Conservation (phyloP, 352 stramenopile species). For the Pythium volutum region DNA sequence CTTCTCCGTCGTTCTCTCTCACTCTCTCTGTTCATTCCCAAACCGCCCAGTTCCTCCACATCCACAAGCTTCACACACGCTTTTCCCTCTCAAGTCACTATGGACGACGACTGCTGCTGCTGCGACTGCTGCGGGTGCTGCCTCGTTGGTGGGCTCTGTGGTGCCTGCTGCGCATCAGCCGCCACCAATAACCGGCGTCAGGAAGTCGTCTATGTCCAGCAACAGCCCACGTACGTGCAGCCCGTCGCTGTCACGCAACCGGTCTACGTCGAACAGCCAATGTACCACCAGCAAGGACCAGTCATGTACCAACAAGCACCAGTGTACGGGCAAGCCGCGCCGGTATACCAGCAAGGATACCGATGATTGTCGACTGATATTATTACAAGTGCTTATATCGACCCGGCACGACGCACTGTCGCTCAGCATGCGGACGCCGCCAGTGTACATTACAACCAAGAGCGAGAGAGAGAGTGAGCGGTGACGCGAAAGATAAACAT, state of each 20-base stretch:
- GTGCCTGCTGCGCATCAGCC: neutral
- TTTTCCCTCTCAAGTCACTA: neutral
- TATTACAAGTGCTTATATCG: too few relatives aligned
- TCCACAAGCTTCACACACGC: neutral
- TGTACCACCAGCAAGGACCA: neutral
- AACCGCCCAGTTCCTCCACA: neutral
- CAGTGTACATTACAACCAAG: too few relatives aligned
- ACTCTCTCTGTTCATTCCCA: neutral
- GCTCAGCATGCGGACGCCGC: too few relatives aligned
- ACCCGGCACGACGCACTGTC: too few relatives aligned
- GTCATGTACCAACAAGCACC: neutral
- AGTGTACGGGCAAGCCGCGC: neutral
- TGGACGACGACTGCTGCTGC: slow-evolving; percentile 2
- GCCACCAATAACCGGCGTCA: neutral
- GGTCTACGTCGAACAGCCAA: neutral
- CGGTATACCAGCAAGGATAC: neutral
- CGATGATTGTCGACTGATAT: too few relatives aligned
- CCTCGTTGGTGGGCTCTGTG: slow-evolving; percentile 7
- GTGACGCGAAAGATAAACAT: too few relatives aligned
- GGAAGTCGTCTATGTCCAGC: neutral
- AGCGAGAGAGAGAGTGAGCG: too few relatives aligned
- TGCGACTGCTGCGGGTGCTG: slow-evolving; percentile 13
- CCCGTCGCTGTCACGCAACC: slow-evolving; percentile 1
- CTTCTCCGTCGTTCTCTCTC: neutral
- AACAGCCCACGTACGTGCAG: slow-evolving; percentile 10